Evolutionary conservation across 2,329 filamentous ascomycete species (phyloP), one percentile per base, ranked within the genome.

Genomic region (Botrytis cinerea): DNA sequence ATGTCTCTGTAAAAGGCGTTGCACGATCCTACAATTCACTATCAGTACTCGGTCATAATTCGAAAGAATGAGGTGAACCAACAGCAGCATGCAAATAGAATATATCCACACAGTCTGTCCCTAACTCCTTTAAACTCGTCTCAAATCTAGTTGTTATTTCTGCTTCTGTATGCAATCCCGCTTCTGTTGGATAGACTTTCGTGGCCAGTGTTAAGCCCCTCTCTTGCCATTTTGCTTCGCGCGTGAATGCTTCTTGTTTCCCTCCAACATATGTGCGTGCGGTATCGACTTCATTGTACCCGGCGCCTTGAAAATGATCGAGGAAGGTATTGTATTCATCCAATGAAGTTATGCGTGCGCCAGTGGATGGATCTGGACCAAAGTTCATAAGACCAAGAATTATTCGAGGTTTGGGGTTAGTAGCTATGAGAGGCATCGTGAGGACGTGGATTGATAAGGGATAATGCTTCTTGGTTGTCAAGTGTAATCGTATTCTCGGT

Each of bases 311-410:
- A 80, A 97, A 90, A 76, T 91, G 86, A 80, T 95, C 91, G 54
- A 97, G 88, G 61, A 88, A 87, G 78, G 88, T 88, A 78, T 91
- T 92, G 84, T 91, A 94, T 61, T 92, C 91, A 73, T 89, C 82
- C 2, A 86, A 46, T 72, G 86, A 84, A 16, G 92, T 95, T 79
- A 97, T 90, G 63, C 93, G 90, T 62, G 91, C 93, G 51, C 92
- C 93, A 20, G 82, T 80, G 57, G 80, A 78, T 74, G 86, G 86
- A 73, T 89, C 87, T 3, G 92, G 89, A 45, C 92, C 92, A 84
- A 94, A 94, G 80, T 92, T 95, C 94, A 97, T 96, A 72, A 94
- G 87, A 76, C 94, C 93, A 57, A 97, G 89, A 85, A 97, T 93
- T 79, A 94, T 86, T 73, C 78, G 74, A 76, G 91, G 87, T 77